phyloP scores from a whole-genome alignment of 1,284 basidiomycete genomes.

The Cutaneotrichosporon cavernicola region DNA sequence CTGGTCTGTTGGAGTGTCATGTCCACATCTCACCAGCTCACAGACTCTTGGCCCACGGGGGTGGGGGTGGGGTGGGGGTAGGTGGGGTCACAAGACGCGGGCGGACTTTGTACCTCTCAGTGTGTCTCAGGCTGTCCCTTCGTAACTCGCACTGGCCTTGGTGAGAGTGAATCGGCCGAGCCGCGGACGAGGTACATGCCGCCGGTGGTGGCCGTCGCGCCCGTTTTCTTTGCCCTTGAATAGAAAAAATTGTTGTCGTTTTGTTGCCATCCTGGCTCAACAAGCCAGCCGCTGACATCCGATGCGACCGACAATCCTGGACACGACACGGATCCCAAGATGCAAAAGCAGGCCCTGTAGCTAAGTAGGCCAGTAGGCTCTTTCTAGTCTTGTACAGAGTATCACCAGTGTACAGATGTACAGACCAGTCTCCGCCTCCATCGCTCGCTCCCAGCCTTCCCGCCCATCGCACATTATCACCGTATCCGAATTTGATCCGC shows the following conservation, averaged over 20 bases:
- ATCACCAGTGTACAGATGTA: no score
- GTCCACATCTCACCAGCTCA: no score
- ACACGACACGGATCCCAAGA: no score
- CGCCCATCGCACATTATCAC: neutral
- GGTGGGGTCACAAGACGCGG: no score
- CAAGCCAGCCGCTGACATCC: neutral
- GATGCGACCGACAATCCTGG: neutral
- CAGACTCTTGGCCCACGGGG: no score
- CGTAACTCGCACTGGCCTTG: no score
- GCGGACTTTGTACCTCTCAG: no score
- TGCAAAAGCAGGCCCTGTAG: neutral
- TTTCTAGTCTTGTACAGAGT: neutral
- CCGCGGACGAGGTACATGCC: neutral
- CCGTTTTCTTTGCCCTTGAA: neutral
- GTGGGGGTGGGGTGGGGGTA: no score
- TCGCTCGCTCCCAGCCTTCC: neutral
- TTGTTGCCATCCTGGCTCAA: no score
- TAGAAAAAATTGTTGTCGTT: neutral
- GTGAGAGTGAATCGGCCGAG: neutral
- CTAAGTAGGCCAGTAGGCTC: neutral
- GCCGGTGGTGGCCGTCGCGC: neutral
- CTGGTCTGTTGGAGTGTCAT: no score
- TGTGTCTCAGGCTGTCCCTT: no score
- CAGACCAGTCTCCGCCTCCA: no score
- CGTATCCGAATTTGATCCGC: neutral